A percentile compares a stretch with the other conserved stretches of the same genome.
These are phyloP conservation scores for Entomortierella beljakovae DNA, from an alignment of 192 early-diverging fungal genomes.

Conservation along the genomic window DNA sequence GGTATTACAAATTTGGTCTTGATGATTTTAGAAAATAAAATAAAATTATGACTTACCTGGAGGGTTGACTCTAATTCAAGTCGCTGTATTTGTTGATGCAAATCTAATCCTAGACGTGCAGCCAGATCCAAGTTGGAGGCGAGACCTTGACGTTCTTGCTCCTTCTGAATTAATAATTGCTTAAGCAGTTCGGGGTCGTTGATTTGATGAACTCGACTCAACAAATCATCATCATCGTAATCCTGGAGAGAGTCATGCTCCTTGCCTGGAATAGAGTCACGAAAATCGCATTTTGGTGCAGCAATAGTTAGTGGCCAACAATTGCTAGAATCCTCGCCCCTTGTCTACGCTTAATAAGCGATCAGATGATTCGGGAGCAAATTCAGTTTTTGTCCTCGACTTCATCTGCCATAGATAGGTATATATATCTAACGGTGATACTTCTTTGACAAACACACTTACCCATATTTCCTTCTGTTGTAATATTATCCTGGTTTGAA, in stretches of 20 bases:
- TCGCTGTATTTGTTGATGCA: slow-evolving; percentile 64
- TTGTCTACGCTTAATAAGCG: not conserved
- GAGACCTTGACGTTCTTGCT: slow-evolving; percentile 64
- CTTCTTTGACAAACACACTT: slow-evolving; percentile 1
- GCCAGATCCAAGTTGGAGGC: slow-evolving; percentile 67
- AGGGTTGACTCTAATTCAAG: slow-evolving; percentile 46
- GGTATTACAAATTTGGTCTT: not conserved
- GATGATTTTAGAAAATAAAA: not conserved
- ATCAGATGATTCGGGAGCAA: slow-evolving; percentile 11
- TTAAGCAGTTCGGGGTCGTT: slow-evolving; percentile 59
- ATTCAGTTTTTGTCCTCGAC: not conserved
- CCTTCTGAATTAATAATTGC: slow-evolving; percentile 67
- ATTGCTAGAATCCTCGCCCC: not conserved
- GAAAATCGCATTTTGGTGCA: not conserved
- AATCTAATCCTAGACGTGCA: slow-evolving; percentile 68
- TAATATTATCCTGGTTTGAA: slow-evolving; percentile 14
- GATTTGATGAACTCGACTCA: slow-evolving; percentile 56
- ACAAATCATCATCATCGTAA: slow-evolving; percentile 36
- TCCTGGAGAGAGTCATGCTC: slow-evolving; percentile 14
- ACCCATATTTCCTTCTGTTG: slow-evolving; percentile 21
- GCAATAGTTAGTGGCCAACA: not conserved
- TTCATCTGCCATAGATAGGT: not conserved
- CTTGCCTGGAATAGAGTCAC: slow-evolving; percentile 14
- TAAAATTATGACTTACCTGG: slow-evolving; percentile 28
- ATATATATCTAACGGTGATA: not conserved